These are phyloP conservation scores for Dittrichia graveolens DNA, from an alignment of 129 eudicot genomes.

Conservation along the genomic window DNA sequence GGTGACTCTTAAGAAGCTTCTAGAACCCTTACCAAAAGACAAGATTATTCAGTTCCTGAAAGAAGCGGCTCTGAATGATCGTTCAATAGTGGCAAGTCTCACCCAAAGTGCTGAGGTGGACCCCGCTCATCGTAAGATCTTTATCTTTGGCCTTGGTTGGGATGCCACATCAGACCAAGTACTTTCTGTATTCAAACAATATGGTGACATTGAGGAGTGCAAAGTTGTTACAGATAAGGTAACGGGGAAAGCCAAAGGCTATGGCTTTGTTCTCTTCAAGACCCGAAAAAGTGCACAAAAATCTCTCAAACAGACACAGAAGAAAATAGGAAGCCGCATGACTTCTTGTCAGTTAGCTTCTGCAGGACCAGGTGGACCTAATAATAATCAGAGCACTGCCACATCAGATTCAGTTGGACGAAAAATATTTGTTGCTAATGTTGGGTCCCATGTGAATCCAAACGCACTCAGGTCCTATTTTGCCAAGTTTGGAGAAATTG, in stretches of 20 bases:
- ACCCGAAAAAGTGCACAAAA: conserved; percentile 50
- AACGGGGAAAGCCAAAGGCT: conserved; percentile 77
- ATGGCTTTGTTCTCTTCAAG: conserved; percentile 76
- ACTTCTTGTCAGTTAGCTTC: conserved; percentile 87
- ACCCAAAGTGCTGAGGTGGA: conserved; percentile 66
- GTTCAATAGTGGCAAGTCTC: conserved; percentile 36
- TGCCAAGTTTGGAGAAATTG: conserved; percentile 70
- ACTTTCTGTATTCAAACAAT: conserved; percentile 48
- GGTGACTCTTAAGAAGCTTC: conserved; percentile 55
- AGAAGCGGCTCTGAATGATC: conserved; percentile 56
- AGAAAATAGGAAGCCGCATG: conserved; percentile 64
- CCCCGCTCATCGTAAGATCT: conserved; percentile 76
- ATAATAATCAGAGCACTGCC: conserved; percentile 16
- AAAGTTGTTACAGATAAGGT: conserved; percentile 61
- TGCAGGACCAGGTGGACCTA: conserved; percentile 47
- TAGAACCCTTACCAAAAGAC: conserved; percentile 73
- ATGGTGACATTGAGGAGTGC: conserved; percentile 78
- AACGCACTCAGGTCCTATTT: conserved; percentile 48
- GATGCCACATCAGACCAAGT: conserved; percentile 81
- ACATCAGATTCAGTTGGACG: conserved; percentile 31
- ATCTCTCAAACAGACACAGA: conserved; percentile 71
- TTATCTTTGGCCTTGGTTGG: conserved; percentile 74
- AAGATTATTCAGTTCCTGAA: conserved; percentile 59
- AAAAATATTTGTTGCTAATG: conserved; percentile 77
- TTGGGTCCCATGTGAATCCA: conserved; percentile 52